Evolutionary conservation across 306 rosid genomes (phyloP).

Genomic region (Quercus suber): DNA sequence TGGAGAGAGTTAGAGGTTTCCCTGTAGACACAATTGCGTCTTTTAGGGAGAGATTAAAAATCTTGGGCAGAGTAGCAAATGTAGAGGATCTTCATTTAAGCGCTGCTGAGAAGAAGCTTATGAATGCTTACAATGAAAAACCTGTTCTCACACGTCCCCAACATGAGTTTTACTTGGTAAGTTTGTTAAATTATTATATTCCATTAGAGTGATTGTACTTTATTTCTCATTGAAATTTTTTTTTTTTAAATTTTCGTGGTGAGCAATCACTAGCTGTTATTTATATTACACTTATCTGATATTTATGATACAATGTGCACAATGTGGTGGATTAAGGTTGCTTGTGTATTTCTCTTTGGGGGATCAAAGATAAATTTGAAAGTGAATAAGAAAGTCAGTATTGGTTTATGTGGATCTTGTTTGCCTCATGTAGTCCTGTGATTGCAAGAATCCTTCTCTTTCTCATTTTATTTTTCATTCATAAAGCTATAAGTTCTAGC

Average conservation of each 20-base stretch:
- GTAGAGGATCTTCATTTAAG: slow-evolving; percentile 75
- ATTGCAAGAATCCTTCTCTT: neutral
- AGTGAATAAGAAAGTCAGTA: neutral
- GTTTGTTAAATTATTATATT: neutral
- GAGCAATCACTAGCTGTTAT: neutral
- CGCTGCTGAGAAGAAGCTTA: slow-evolving; percentile 77
- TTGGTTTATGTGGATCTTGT: no score
- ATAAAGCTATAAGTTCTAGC: neutral
- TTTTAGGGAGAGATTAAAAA: slow-evolving; percentile 86
- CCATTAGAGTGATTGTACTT: neutral
- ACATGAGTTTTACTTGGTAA: slow-evolving; percentile 89
- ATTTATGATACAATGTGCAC: neutral
- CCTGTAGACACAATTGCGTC: slow-evolving; percentile 87
- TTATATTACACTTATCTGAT: neutral
- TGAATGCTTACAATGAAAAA: slow-evolving; percentile 94
- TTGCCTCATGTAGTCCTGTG: no score
- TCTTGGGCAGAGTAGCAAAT: slow-evolving; percentile 78
- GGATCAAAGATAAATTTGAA: neutral
- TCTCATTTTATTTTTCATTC: neutral
- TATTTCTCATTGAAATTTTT: no score
- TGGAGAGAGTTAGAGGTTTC: slow-evolving; percentile 91
- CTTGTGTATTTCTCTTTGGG: neutral
- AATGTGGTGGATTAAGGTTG: neutral
- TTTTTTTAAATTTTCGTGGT: no score
- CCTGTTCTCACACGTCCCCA: slow-evolving; percentile 98